A percentile compares a stretch with the other conserved stretches of the same genome.
phyloP scores from a whole-genome alignment of 345 rosid species.

The Clausena lansium region DNA sequence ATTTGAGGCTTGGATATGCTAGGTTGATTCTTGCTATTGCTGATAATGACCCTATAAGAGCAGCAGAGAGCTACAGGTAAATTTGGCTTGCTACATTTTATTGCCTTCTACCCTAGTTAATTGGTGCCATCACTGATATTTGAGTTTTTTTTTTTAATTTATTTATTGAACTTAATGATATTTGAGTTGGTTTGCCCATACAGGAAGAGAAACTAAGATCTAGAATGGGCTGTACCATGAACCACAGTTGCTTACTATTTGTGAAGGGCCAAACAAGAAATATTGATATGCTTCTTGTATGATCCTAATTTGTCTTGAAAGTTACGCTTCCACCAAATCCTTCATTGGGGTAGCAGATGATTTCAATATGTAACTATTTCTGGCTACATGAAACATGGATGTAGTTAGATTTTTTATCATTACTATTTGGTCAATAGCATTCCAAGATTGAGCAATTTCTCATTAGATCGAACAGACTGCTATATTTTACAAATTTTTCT shows the following conservation, averaged over 20 bases:
- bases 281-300: neutral
- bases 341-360: neutral
- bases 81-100: neutral
- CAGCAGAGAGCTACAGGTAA: constrained; percentile 78
- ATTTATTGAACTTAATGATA: neutral
- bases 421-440: neutral
- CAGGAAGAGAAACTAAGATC: constrained; percentile 10
- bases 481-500: neutral
- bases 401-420: neutral
- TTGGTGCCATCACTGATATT: neutral
- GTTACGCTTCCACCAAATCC: neutral
- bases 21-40: constrained; percentile 86
- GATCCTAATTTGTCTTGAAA: neutral
- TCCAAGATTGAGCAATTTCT: neutral
- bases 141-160: too few species aligned
- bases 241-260: neutral
- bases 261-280: neutral
- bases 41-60: constrained; percentile 55
- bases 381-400: neutral
- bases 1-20: constrained; percentile 83
- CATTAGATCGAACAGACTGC: neutral
- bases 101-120: neutral
- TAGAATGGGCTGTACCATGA: neutral
- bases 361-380: neutral
- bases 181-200: constrained; percentile 2